A percentile compares a stretch with the other conserved stretches of the same genome.
phyloP scores from a whole-genome alignment of 2,329 filamentous ascomycete species.

The Verticillium nubilum region DNA sequence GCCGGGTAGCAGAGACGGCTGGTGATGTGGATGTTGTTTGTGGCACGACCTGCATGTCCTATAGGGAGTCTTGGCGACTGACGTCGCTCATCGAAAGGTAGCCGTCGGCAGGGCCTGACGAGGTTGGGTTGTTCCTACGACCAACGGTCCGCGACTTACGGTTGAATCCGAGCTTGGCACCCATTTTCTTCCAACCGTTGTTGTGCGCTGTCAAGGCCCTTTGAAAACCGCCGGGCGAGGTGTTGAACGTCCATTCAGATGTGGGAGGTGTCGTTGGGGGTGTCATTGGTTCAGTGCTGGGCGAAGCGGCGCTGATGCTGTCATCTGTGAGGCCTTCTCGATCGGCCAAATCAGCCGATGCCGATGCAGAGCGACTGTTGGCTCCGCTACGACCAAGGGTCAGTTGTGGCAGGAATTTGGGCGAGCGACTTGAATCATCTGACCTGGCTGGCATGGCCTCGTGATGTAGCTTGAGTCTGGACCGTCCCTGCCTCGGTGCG shows the following conservation, averaged over 20 bases:
- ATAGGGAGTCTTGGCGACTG: constrained; percentile 38
- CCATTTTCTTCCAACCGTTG: constrained; percentile 61
- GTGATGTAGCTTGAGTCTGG: constrained; percentile 31
- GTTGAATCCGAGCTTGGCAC: constrained; percentile 54
- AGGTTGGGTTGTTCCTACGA: constrained; percentile 35
- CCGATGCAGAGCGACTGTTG: constrained; percentile 35
- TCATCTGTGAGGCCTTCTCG: constrained; percentile 57
- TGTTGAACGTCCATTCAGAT: constrained; percentile 47
- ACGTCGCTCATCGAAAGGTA: constrained; percentile 29
- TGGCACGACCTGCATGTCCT: constrained; percentile 54
- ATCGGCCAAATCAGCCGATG: constrained; percentile 40
- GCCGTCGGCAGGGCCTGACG: constrained; percentile 35
- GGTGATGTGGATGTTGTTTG: constrained; percentile 32
- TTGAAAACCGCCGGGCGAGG: constrained; percentile 48
- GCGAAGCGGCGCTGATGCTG: constrained; percentile 55
- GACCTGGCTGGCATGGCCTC: constrained; percentile 21
- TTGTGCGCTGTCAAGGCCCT: constrained; percentile 48
- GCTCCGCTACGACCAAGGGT: constrained; percentile 29
- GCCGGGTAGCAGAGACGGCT: constrained; percentile 14
- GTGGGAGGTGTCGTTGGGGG: constrained; percentile 68
- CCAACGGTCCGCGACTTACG: constrained; percentile 44
- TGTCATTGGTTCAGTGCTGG: constrained; percentile 60
- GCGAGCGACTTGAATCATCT: constrained; percentile 36
- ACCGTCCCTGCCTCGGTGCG: constrained; percentile 30
- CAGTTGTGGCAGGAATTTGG: constrained; percentile 39